A percentile compares a stretch with the other conserved stretches of the same genome.
Conservation (phyloP, 2,329 filamentous ascomycete genomes). For the Aspergillus brasiliensis region DNA sequence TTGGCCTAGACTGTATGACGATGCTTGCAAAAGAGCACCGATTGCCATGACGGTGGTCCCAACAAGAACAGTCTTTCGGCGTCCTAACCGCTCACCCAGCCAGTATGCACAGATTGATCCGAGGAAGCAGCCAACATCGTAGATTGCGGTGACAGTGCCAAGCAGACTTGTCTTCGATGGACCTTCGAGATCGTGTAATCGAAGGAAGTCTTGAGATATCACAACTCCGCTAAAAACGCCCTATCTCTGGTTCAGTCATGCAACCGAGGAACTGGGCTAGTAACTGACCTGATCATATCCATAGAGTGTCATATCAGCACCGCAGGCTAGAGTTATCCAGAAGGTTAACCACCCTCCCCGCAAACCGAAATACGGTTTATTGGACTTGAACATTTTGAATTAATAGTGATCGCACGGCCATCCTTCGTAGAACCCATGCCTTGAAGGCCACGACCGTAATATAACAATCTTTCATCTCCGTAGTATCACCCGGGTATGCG, state of each 20-base stretch:
- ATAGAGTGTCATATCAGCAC: conserved; percentile 24
- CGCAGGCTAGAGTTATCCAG: conserved; percentile 26
- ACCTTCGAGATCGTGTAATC: conserved; percentile 8
- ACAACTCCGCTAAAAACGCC: conserved; percentile 14
- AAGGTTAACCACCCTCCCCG: conserved; percentile 24
- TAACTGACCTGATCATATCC: conserved; percentile 22
- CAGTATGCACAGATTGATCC: conserved; percentile 46
- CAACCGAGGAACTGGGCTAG: not conserved
- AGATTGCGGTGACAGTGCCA: conserved; percentile 15
- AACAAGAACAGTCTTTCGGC: conserved; percentile 43
- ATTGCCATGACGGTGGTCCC: conserved; percentile 44
- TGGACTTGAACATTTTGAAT: not conserved
- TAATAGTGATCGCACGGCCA: not conserved
- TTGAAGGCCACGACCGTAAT: too few relatives aligned
- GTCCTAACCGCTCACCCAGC: conserved; percentile 50
- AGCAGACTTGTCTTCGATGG: conserved; percentile 5
- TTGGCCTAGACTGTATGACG: conserved; percentile 46
- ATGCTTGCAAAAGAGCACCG: conserved; percentile 52
- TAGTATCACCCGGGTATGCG: too few relatives aligned
- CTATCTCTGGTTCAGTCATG: not conserved
- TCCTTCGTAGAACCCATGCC: too few relatives aligned
- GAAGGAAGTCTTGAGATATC: conserved; percentile 9
- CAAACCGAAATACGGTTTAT: not conserved
- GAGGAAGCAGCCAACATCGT: conserved; percentile 37
- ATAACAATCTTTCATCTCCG: too few relatives aligned